Evolutionary conservation across 2,329 filamentous ascomycete species (phyloP).

Genomic region (Fusarium torulosum): DNA sequence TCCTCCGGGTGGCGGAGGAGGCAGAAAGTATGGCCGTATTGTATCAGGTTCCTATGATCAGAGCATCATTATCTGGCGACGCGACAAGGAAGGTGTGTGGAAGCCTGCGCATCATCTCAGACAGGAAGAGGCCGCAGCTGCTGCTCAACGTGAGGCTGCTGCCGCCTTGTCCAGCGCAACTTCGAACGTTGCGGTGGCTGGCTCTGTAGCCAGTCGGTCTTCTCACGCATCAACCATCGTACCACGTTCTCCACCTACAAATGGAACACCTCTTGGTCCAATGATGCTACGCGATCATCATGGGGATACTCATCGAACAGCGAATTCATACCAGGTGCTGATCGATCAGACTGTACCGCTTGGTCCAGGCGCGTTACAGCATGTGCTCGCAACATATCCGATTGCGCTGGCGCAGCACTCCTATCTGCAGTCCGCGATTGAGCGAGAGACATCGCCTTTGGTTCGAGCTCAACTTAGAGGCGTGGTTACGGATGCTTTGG

Average conservation of each 20-base stretch:
- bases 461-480: slow-evolving; percentile 63
- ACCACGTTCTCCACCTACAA: slow-evolving; percentile 22
- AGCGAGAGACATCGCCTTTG: slow-evolving; percentile 63
- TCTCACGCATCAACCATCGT: slow-evolving; percentile 15
- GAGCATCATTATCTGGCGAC: slow-evolving; percentile 94
- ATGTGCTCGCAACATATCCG: slow-evolving; percentile 62
- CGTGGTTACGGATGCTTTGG: slow-evolving; percentile 61
- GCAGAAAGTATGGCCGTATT: slow-evolving; percentile 91
- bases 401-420: slow-evolving; percentile 62
- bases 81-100: slow-evolving; percentile 88
- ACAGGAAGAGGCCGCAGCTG: slow-evolving; percentile 76
- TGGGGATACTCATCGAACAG: slow-evolving; percentile 49
- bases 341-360: slow-evolving; percentile 67
- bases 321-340: slow-evolving; percentile 61
- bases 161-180: slow-evolving; percentile 26
- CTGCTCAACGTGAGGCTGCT: slow-evolving; percentile 56
- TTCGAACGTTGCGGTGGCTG: slow-evolving; percentile 31
- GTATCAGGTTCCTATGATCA: slow-evolving; percentile 98
- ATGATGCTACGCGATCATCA: slow-evolving; percentile 46
- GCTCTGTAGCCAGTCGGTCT: slow-evolving; percentile 17
- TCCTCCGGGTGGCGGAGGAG: slow-evolving; percentile 90
- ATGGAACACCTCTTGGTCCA: slow-evolving; percentile 23
- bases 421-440: slow-evolving; percentile 65
- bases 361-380: slow-evolving; percentile 61
- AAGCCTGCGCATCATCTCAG: slow-evolving; percentile 79